phyloP scores from a whole-genome alignment of 2,329 filamentous ascomycete genomes.

The Sordariomycetes sp. region DNA sequence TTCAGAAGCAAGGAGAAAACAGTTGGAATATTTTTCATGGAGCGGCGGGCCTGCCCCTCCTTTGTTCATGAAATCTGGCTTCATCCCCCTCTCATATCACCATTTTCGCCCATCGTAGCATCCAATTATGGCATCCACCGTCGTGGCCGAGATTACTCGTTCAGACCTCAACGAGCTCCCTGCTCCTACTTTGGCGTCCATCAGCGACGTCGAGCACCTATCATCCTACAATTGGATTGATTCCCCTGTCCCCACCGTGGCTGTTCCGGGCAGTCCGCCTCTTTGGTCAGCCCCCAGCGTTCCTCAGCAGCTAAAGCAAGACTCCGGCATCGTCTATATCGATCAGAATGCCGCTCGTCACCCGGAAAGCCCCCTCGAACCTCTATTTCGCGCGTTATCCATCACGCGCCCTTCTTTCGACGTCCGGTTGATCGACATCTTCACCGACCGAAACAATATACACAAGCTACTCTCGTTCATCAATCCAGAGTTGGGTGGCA shows the following conservation, averaged over 20 bases:
- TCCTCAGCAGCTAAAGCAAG: conserved; percentile 17
- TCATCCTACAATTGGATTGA: conserved; percentile 41
- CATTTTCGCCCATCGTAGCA: too few relatives aligned
- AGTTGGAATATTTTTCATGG: too few relatives aligned
- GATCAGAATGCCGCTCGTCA: conserved; percentile 32
- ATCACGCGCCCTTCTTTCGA: conserved; percentile 24
- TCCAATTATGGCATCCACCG: neutral
- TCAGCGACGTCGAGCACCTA: conserved; percentile 25
- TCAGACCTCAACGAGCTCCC: neutral
- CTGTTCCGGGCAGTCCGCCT: conserved; percentile 28
- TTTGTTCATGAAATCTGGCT: too few relatives aligned
- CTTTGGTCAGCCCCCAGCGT: conserved; percentile 21
- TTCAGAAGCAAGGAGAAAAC: too few relatives aligned
- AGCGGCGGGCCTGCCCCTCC: too few relatives aligned
- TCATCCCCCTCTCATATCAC: too few relatives aligned
- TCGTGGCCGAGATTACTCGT: neutral
- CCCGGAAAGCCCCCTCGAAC: conserved; percentile 30
- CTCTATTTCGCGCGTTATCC: conserved; percentile 32
- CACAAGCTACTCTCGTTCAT: conserved; percentile 35
- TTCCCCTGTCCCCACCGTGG: conserved; percentile 26
- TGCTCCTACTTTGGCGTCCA: conserved; percentile 11
- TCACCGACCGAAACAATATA: conserved; percentile 35
- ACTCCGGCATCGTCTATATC: conserved; percentile 29
- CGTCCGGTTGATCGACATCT: conserved; percentile 23
- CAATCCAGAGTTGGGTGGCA: conserved; percentile 13